Percentiles rank a stretch among this genome's conserved stretches.
Conservation (phyloP, 2,329 filamentous ascomycete genomes). For the Aquanectria penicillioides region DNA sequence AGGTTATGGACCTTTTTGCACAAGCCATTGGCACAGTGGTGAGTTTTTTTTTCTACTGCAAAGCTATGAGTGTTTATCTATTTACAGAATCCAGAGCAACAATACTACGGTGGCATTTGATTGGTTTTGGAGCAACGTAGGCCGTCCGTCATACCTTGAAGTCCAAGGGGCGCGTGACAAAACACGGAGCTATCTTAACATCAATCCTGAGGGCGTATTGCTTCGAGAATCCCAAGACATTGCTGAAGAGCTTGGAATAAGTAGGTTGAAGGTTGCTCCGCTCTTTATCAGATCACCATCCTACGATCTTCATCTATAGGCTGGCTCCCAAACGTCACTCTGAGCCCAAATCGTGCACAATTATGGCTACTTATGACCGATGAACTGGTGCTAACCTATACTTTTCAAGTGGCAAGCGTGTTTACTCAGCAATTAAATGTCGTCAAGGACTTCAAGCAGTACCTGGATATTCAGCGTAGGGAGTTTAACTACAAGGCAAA, state of each 20-base stretch:
- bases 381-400: not conserved
- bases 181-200: not conserved
- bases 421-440: not conserved
- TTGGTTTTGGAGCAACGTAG: not conserved
- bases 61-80: not conserved
- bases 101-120: not conserved
- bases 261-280: not conserved
- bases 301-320: no score
- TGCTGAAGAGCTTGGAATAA: constrained; percentile 1
- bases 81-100: not conserved
- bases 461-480: not conserved
- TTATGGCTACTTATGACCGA: not conserved
- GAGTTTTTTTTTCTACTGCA: not conserved
- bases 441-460: not conserved
- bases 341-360: no score
- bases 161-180: not conserved
- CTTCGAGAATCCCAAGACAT: constrained; percentile 1
- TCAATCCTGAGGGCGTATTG: constrained; percentile 3
- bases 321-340: not conserved
- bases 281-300: not conserved
- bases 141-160: not conserved
- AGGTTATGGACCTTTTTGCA: constrained; percentile 4
- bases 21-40: constrained; percentile 4
- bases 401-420: not conserved
- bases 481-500: not conserved